Percentiles rank a stretch among this genome's conserved stretches.
Conservation (phyloP, 208 protist genomes). For the Phytomonas sp. region DNA sequence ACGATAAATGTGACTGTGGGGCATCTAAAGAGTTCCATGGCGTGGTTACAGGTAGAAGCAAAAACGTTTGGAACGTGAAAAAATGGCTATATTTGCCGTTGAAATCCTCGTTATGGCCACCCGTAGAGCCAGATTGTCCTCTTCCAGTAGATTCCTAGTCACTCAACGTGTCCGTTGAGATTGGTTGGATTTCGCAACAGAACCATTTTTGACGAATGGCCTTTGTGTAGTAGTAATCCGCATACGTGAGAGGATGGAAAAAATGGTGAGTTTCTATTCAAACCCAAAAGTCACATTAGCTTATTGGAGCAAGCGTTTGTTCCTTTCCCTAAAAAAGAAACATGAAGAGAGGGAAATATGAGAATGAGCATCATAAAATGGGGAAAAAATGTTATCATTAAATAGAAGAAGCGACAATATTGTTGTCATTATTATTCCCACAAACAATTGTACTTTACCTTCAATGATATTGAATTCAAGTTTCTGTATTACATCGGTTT, state of each 20-base stretch:
- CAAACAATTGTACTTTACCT: background rate
- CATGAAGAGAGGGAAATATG: background rate
- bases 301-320: background rate
- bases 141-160: background rate
- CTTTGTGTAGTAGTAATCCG: background rate
- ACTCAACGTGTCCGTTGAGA: background rate
- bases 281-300: too few species aligned
- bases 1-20: background rate
- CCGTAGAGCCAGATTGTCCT: background rate
- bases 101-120: background rate
- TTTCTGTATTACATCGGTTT: background rate
- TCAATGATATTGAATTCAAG: background rate
- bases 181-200: background rate
- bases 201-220: background rate
- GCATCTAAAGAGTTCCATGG: background rate
- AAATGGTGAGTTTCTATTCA: too few species aligned
- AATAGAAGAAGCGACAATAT: background rate
- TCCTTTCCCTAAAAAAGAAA: background rate
- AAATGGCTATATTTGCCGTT: background rate
- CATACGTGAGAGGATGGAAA: background rate
- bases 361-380: background rate
- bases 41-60: background rate
- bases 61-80: background rate
- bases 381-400: background rate
- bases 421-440: background rate